Evolutionary conservation across 2,329 filamentous ascomycete species (phyloP).

Genomic region (Monosporascus sp.): DNA sequence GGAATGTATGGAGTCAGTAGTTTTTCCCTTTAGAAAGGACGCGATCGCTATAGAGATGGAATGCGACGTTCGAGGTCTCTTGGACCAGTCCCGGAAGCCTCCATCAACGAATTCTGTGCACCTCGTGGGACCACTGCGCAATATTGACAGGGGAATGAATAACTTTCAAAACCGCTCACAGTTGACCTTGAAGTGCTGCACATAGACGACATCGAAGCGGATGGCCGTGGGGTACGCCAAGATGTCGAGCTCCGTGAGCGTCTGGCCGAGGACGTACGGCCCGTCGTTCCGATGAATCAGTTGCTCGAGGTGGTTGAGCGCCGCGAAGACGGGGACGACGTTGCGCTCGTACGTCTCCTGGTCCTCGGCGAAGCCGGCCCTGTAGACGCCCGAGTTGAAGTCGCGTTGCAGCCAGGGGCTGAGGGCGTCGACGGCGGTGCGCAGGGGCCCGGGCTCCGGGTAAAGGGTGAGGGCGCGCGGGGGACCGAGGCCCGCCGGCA

Average conservation of each 20-base stretch:
- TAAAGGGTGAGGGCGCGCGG: conserved; percentile 44
- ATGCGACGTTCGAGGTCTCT: too few species aligned
- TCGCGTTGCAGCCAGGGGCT: conserved; percentile 48
- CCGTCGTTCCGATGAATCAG: conserved; percentile 28
- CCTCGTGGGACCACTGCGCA: too few species aligned
- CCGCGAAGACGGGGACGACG: conserved; percentile 50
- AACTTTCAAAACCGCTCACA: not conserved
- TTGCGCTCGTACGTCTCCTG: conserved; percentile 52
- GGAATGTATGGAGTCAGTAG: too few species aligned
- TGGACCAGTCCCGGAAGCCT: too few species aligned
- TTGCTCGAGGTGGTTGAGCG: conserved; percentile 54
- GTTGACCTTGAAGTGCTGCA: conserved; percentile 64
- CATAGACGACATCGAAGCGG: conserved; percentile 57
- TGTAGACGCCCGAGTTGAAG: conserved; percentile 57
- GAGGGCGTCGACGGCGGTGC: conserved; percentile 44
- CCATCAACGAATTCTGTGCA: too few species aligned
- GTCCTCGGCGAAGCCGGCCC: conserved; percentile 50
- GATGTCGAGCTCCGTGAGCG: conserved; percentile 55
- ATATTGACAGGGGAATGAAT: too few species aligned
- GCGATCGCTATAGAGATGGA: too few species aligned
- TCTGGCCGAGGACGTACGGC: conserved; percentile 49
- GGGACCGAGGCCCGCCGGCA: conserved; percentile 29
- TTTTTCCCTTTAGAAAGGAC: too few species aligned
- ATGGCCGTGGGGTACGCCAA: conserved; percentile 51
- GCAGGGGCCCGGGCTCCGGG: conserved; percentile 37